Percentiles rank a stretch among this genome's conserved stretches.
These are phyloP conservation scores for Penicillium sp. DNA, from an alignment of 2,329 filamentous ascomycete species.

Conservation along the genomic window DNA sequence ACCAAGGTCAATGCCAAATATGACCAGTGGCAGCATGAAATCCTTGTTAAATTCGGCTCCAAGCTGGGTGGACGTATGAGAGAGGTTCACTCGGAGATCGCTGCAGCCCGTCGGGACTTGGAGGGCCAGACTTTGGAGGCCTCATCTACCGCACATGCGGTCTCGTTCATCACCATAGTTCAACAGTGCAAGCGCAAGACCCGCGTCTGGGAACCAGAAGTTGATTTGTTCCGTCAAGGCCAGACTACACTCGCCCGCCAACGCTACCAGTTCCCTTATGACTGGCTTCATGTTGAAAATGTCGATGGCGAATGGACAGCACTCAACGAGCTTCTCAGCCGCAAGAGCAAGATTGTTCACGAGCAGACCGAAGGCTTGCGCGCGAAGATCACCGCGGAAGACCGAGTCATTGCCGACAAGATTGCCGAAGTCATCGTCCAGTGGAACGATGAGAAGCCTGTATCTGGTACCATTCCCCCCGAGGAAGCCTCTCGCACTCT, in stretches of 20 bases:
- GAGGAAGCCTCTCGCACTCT: conserved; percentile 84
- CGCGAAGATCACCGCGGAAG: conserved; percentile 92
- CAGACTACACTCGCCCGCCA: conserved; percentile 89
- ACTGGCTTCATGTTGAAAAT: conserved; percentile 95
- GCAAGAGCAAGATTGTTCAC: conserved; percentile 92
- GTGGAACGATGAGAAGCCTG: conserved; percentile 96
- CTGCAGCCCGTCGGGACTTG: conserved; percentile 84
- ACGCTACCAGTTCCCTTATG: conserved; percentile 86
- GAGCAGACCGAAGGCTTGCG: conserved; percentile 94
- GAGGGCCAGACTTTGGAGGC: conserved; percentile 91
- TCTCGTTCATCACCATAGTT: conserved; percentile 97
- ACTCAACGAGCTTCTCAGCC: conserved; percentile 84
- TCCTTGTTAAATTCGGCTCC: conserved; percentile 86
- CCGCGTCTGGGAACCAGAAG: conserved; percentile 90
- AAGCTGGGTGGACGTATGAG: conserved; percentile 88
- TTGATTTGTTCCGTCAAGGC: conserved; percentile 93
- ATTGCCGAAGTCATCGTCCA: conserved; percentile 80
- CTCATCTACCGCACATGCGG: conserved; percentile 92
- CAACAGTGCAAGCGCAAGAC: conserved; percentile 95
- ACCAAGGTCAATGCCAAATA: conserved; percentile 99
- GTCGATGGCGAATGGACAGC: conserved; percentile 95
- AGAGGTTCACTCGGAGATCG: conserved; percentile 88
- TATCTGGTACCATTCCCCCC: conserved; percentile 89
- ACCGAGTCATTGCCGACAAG: conserved; percentile 85
- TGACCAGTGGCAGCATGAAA: conserved; percentile 99